Evolutionary conservation across 2,329 filamentous ascomycete species (phyloP), one percentile per base, ranked within the genome.

Genomic region (Pseudocercospora cruenta): DNA sequence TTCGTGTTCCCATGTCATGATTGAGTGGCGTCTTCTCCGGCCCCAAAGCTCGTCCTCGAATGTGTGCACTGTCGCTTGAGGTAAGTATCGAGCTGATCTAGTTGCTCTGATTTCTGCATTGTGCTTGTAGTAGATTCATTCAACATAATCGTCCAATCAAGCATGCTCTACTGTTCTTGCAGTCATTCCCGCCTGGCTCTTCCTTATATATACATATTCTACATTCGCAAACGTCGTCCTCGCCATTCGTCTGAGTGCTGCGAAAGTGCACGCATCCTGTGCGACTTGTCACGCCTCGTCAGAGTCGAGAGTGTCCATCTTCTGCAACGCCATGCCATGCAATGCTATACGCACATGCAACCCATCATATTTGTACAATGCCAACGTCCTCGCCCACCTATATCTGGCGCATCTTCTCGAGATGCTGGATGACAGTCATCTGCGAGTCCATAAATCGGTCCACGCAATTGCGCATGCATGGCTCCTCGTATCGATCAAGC

Each of bases 371-470:
- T 26, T 3, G 8, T 39, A n/a, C 45, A 24, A 39, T 28, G 47
- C 36, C 19, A 8, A 12, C 47, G 6, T 31, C 51, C 9, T 14
- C 8, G 31, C 49, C 60, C 53, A 62, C 65, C 53, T 70, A 58
- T 59, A 69, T 64, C 80, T 65, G 66, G 26, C 71, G 67, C 80
- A 91, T 80, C 68, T 80, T 86, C 78, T 95, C 89, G 75, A 98
- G 82, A 78, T 97, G 91, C 84, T 89, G 90, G 80, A 97, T 83
- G n/a, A 96, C 91, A 61, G 92, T 83, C 71, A 91, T 81, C 81
- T 94, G 95, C 69, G 93, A 87, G 80, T 99, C 95, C 82, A 98
- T 86, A 81, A 96, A 98, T 64, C 95, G 86, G 75, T 97, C 92
- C 64, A 98, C 93, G 77, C 95, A 99, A 83, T 97, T 97, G 78